These are phyloP conservation scores for Tolypocladium capitatum DNA, from an alignment of 2,329 filamentous ascomycete species.

Conservation along the genomic window DNA sequence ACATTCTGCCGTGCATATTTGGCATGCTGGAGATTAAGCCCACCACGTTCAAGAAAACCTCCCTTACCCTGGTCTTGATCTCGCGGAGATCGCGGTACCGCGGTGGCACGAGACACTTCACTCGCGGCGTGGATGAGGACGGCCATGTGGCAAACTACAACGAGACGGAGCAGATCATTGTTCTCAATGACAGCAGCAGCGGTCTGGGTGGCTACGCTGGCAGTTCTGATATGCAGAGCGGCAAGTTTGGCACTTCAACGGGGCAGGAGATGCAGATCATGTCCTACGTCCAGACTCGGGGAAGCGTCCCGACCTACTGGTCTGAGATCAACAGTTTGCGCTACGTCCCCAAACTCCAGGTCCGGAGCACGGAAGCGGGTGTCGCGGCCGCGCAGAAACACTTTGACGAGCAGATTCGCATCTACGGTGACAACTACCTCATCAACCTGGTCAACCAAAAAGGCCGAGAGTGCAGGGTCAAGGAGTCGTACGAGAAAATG, in stretches of 20 bases:
- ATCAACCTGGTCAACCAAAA: slow-evolving; percentile 97
- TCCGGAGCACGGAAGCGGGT: slow-evolving; percentile 72
- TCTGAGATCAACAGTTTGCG: slow-evolving; percentile 86
- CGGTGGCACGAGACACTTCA: slow-evolving; percentile 88
- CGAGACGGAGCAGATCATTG: slow-evolving; percentile 86
- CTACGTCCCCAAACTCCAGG: slow-evolving; percentile 82
- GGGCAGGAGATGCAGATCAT: slow-evolving; percentile 75
- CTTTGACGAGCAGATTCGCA: slow-evolving; percentile 81
- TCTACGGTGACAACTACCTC: slow-evolving; percentile 94
- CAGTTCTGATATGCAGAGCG: slow-evolving; percentile 62
- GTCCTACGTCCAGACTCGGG: slow-evolving; percentile 91
- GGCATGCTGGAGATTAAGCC: slow-evolving; percentile 88
- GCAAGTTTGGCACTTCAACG: slow-evolving; percentile 43
- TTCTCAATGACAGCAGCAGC: slow-evolving; percentile 70
- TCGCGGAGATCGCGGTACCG: slow-evolving; percentile 79
- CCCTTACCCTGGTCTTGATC: slow-evolving; percentile 75
- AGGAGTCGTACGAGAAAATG: slow-evolving; percentile 88
- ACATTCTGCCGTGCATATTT: slow-evolving; percentile 89
- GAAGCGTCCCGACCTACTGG: slow-evolving; percentile 94
- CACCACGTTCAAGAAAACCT: slow-evolving; percentile 72
- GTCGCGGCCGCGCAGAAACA: slow-evolving; percentile 69
- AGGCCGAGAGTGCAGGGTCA: slow-evolving; percentile 77
- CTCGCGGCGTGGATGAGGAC: slow-evolving; percentile 81
- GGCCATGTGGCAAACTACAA: slow-evolving; percentile 98
- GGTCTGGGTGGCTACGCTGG: slow-evolving; percentile 71